A percentile compares a stretch with the other conserved stretches of the same genome.
Evolutionary conservation across 2,329 filamentous ascomycete genomes (phyloP).

Genomic region (Aulographum hederae): DNA sequence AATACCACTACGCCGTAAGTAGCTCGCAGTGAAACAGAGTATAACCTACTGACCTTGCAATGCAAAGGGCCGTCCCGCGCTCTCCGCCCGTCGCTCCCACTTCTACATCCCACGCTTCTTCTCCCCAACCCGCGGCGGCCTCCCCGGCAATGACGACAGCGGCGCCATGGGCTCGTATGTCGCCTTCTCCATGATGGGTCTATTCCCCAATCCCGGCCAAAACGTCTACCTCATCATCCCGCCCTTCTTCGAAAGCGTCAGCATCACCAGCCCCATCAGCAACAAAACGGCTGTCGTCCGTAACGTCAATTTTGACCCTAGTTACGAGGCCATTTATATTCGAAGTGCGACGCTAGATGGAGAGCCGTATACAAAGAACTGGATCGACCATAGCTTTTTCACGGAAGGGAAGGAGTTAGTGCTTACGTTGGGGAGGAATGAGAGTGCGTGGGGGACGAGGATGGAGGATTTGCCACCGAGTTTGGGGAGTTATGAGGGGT

Average conservation of each 20-base stretch:
- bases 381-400: conserved; percentile 27
- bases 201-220: conserved; percentile 28
- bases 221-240: conserved; percentile 30
- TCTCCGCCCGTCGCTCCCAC: conserved; percentile 22
- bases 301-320: conserved; percentile 22
- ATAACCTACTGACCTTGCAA: no score
- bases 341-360: conserved; percentile 25
- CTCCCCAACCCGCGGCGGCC: conserved; percentile 19
- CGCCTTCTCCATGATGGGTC: conserved; percentile 23
- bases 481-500: no score
- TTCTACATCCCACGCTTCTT: conserved; percentile 26
- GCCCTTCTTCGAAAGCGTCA: conserved; percentile 25
- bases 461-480: conserved; percentile 21
- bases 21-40: no score
- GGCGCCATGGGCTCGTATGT: conserved; percentile 29
- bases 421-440: conserved; percentile 20
- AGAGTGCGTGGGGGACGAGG: conserved; percentile 25
- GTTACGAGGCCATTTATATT: conserved; percentile 23
- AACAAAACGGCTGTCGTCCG: conserved; percentile 22
- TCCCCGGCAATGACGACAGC: conserved; percentile 27
- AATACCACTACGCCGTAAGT: conserved; percentile 28
- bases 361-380: conserved; percentile 22
- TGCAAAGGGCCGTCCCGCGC: conserved; percentile 22
- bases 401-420: conserved; percentile 23
- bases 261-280: conserved; percentile 20